These are phyloP conservation scores for Penicillium sp. DNA, from an alignment of 2,329 filamentous ascomycete genomes.

Conservation along the genomic window DNA sequence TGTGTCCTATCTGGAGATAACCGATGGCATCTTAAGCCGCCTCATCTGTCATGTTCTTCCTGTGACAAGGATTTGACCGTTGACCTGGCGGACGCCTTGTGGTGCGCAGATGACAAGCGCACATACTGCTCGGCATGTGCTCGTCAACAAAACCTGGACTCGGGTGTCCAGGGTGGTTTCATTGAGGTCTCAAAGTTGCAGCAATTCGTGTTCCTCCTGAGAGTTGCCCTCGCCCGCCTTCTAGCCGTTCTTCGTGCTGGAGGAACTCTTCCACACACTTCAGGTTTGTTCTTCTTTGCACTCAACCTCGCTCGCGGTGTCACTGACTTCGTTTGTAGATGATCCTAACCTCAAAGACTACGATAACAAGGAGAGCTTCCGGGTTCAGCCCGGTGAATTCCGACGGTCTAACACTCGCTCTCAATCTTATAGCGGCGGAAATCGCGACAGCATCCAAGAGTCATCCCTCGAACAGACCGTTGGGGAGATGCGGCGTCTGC, in stretches of 20 bases:
- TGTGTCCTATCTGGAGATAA: constrained; percentile 73
- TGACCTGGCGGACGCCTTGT: constrained; percentile 66
- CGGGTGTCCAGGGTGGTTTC: constrained; percentile 62
- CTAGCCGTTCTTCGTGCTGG: constrained; percentile 82
- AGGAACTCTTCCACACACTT: constrained; percentile 73
- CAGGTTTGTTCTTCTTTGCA: constrained; percentile 47
- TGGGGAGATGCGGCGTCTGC: constrained; percentile 86
- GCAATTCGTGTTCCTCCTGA: constrained; percentile 90
- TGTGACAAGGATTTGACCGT: constrained; percentile 73
- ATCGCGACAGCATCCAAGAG: constrained; percentile 59
- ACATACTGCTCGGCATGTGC: constrained; percentile 71
- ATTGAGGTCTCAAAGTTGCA: constrained; percentile 78
- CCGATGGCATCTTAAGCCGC: constrained; percentile 72
- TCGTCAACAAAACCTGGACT: constrained; percentile 47
- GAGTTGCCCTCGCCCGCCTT: constrained; percentile 85
- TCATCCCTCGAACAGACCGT: constrained; percentile 91
- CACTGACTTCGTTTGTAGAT: constrained; percentile 46
- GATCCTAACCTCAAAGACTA: constrained; percentile 68
- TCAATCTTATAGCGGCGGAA: constrained; percentile 64
- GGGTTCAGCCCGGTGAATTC: constrained; percentile 50
- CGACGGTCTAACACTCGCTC: constrained; percentile 67
- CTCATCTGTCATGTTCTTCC: constrained; percentile 67
- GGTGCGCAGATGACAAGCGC: constrained; percentile 65
- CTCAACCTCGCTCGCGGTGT: constrained; percentile 5
- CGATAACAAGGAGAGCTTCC: constrained; percentile 64